Base-by-base conservation (phyloP, 2,329 filamentous ascomycete genomes). In the Fusarium verticillioides region DNA sequence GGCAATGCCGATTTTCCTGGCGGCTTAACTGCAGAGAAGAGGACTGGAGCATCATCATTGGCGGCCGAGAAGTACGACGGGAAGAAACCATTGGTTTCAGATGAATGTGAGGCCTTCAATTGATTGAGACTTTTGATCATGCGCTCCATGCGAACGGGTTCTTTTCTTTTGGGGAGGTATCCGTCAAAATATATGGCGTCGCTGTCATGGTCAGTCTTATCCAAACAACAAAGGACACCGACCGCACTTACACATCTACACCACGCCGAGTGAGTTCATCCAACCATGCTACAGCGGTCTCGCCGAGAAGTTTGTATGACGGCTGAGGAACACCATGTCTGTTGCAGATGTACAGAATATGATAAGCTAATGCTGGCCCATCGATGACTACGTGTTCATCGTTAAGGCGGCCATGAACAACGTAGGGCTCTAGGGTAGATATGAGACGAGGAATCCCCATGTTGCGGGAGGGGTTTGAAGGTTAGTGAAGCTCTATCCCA, bases 131-230 rank as follows among this genome's bases (percentile, higher is more conserved):
- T 88, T 26, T 84, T 86, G 56, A 89, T 84, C 40, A 93, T 84
- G 39, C 94, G 87, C 15, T 87, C 81, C 57, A 91, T 82, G 9
- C 94, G 88, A 11, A 90, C 89, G 0, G 83, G 79, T 39, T 87
- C 85, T 79, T 97, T 97, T 9, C 85, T 81, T 0, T 80, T 66
- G 1, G 96, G 96, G 2, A 98, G 86, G 63, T 90, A 91, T 19
- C 95, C 95, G 80, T 98, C 96, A 77, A 98, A 98, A 79, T 92
- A 95, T 60, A 98, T 93, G 52, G 87, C 89, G 65, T 89, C 83
- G 50, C 80, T 80, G 70, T 18, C 16, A 6, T 7, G 12, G 30
- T 77, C 21, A 77, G 72, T 43, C 15, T 30, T 9, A 4, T 23
- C 28, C 37, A 32, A n/a, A 18, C 32, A 34, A 12, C 2, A 46